phyloP scores from a whole-genome alignment of 305 asterid genomes.

The Withania somnifera region DNA sequence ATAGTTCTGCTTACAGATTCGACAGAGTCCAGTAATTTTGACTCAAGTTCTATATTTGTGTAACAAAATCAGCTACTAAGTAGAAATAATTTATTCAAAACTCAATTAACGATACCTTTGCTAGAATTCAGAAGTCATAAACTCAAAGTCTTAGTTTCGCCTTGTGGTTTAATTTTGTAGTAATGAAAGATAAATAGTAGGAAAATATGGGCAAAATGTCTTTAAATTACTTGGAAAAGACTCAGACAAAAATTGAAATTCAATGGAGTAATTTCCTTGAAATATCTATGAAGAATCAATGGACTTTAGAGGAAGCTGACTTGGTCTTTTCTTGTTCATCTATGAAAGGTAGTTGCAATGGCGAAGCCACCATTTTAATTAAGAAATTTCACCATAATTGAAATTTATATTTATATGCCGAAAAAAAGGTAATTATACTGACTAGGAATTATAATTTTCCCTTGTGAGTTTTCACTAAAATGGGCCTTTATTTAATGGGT shows the following conservation, averaged over 20 bases:
- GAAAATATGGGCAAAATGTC: not conserved
- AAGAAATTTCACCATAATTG: no score
- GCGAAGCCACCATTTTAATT: no score
- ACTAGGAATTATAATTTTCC: no score
- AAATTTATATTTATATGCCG: no score
- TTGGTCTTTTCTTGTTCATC: not conserved
- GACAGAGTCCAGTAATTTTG: no score
- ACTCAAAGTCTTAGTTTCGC: not conserved
- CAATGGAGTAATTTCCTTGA: not conserved
- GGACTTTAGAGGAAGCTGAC: not conserved
- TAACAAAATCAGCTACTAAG: not conserved
- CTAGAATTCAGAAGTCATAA: not conserved
- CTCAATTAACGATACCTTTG: not conserved
- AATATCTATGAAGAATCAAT: not conserved
- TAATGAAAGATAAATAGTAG: not conserved
- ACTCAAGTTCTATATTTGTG: not conserved
- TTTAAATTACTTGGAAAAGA: not conserved
- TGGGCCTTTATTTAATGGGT: no score
- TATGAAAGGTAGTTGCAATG: not conserved
- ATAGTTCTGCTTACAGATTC: not conserved
- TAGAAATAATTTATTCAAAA: no score
- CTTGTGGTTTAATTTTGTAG: not conserved
- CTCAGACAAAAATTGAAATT: not conserved
- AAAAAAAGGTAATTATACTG: no score
- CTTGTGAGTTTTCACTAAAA: no score